Base-by-base conservation (phyloP, 176 grass and related monocot genomes). In the Pontederia paniculata region DNA sequence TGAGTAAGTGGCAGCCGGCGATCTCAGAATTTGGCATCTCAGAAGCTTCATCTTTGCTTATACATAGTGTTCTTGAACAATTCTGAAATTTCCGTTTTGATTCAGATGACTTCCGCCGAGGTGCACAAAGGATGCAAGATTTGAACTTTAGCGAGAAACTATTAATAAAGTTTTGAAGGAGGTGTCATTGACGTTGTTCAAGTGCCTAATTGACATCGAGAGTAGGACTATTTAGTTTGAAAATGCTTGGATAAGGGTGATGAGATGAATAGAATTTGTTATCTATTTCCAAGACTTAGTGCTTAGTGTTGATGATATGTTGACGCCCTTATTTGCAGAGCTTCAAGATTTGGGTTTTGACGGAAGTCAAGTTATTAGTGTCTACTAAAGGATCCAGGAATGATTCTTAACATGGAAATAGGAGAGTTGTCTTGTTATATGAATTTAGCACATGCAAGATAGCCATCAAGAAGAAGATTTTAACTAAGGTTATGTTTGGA, bases 371-470 rank as follows among this genome's bases (percentile, higher is more conserved):
- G 58, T 97, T 53, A 81, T 28, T 73, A 57, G 23, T 23, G 72
- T 18, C 44, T 87, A 19, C 68, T 62, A 25, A 67, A 72, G 37
- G 70, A 89, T 55, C 57, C 60, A 41, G 72, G 55, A 16, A 67
- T 62, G 9, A 75, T 97, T 71, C 71, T 97, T 13, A 50, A 70
- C 63, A 78, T 87, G 83, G 77, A 81, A 46, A 43, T 60, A 19
- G 86, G 86, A 44, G 86, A 97, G 67, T 54, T 82, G 5, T 72
- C 83, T 18, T 77, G 74, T 23, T 79, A 76, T 23, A 13, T 81
- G 2, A 74, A 71, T 37, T 37, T 97, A 52, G 48, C 90, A 11
- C 52, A 60, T 90, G 91, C 65, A 78, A 86, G 52, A 17, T 21
- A 31, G 41, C 68, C 16, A 75, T 88, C 42, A 90, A 74, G 14